Evolutionary conservation across 768 basidiomycete species (phyloP), one percentile per base, ranked within the genome.

Genomic region (Mrakia hoshinonis): DNA sequence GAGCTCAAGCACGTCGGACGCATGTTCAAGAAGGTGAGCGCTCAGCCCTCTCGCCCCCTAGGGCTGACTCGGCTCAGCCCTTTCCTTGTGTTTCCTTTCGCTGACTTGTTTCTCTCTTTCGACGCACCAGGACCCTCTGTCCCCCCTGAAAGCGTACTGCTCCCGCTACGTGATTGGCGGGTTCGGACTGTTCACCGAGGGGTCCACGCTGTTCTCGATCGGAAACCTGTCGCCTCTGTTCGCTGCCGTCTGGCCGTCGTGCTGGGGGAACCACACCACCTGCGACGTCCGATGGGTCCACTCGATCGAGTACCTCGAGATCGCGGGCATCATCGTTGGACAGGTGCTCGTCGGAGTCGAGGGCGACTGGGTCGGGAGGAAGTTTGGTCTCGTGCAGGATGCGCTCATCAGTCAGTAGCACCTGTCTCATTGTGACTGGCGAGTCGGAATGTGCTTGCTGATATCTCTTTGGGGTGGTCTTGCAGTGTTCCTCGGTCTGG

Each of bases 361-460:
- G 73, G 78, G 80, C 36, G 81, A 82, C 63, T 82, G 80, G 80
- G 78, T 82, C 63, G 81, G 81, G 46, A 75, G 81, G 52, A 76
- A 76, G 52, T 79, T 79, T 62, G 80, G 80, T 69, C 73, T 79
- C 51, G 79, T 80, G 11, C 80, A 80, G 72, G 81, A 82, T 72
- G 81, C 81, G 4, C 69, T 79, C 38, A 76, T 82, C 74, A 81
- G 68, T 69, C 55, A 54, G 68, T 69, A 10, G 12, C 54, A 9
- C 18, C 20, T 24, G 31, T 9, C 29, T n/a, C 3, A 47, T n/a
- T 51, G 10, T 12, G 12, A 1, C 1, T 0, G 9, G 13, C 11
- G 54, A 34, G 4, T 31, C 29, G 43, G 15, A 15, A 6, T 43
- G 15, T 43, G 43, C 7, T 43, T 43, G 43, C 43, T 43, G 43